Conservation (phyloP, 1,139 yeast genomes). For the Chernovozyma aurita region DNA sequence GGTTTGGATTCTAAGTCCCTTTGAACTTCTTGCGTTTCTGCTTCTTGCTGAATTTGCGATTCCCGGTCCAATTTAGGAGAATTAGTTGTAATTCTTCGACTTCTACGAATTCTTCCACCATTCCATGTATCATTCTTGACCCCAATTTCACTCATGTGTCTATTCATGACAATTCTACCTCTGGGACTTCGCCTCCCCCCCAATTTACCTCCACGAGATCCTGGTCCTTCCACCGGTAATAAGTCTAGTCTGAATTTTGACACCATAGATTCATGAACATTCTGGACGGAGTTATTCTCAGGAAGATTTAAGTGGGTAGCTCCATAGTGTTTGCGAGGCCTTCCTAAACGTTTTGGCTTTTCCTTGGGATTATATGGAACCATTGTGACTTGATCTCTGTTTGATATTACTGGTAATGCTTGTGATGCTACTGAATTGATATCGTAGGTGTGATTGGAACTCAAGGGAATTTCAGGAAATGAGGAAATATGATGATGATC, state of each 20-base stretch:
- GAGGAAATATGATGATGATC: neutral
- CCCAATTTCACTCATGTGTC: neutral
- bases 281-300: slow-evolving; percentile 24
- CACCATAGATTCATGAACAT: slow-evolving; percentile 28
- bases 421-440: neutral
- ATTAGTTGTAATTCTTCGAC: neutral
- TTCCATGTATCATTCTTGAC: neutral
- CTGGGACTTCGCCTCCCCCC: slow-evolving; percentile 18
- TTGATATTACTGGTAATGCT: neutral
- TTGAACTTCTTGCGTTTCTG: no score
- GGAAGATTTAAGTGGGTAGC: slow-evolving; percentile 18
- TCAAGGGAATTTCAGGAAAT: neutral
- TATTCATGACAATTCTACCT: slow-evolving; percentile 19
- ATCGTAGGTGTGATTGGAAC: neutral
- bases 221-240: slow-evolving; percentile 40
- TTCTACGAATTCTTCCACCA: neutral
- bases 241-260: slow-evolving; percentile 36
- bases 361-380: slow-evolving; percentile 33
- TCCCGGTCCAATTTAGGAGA: neutral
- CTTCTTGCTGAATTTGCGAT: neutral
- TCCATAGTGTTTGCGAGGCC: slow-evolving; percentile 28
- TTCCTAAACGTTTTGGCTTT: slow-evolving; percentile 31
- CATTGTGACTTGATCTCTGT: slow-evolving; percentile 13
- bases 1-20: neutral
- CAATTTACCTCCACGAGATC: slow-evolving; percentile 38